phyloP scores from a whole-genome alignment of 2,329 filamentous ascomycete species.

The Alternaria tenuissima region DNA sequence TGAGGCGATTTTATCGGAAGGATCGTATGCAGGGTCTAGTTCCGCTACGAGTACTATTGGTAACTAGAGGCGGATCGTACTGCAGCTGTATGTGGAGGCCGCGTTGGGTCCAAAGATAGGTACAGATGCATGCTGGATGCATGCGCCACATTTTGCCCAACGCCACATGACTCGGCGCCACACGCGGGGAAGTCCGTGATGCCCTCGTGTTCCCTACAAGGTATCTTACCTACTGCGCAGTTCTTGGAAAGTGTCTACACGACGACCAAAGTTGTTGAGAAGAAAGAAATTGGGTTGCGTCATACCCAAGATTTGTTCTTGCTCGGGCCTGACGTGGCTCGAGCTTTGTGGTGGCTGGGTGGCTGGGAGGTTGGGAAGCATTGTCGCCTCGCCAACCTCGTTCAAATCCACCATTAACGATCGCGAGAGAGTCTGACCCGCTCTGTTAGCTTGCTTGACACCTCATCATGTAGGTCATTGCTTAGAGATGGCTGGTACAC shows the following conservation, averaged over 20 bases:
- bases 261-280: neutral
- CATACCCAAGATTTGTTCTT: slow-evolving; percentile 6
- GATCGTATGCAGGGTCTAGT: slow-evolving; percentile 16
- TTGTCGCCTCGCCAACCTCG: slow-evolving; percentile 43
- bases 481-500: slow-evolving; percentile 47
- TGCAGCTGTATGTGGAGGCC: neutral
- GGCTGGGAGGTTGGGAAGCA: slow-evolving; percentile 35
- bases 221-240: neutral
- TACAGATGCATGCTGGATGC: neutral
- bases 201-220: slow-evolving; percentile 2
- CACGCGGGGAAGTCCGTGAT: neutral
- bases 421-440: slow-evolving; percentile 15
- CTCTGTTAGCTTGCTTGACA: slow-evolving; percentile 30
- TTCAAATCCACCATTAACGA: slow-evolving; percentile 21
- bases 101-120: neutral
- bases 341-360: neutral
- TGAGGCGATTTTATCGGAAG: neutral
- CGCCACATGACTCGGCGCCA: neutral
- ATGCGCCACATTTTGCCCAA: neutral
- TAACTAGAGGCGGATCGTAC: slow-evolving; percentile 5
- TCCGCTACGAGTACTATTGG: slow-evolving; percentile 26
- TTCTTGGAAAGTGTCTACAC: neutral
- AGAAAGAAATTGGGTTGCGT: slow-evolving; percentile 10
- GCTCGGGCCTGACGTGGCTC: slow-evolving; percentile 4
- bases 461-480: slow-evolving; percentile 36